phyloP scores from a whole-genome alignment of 2,329 filamentous ascomycete species.

The Exutisphaerella laricina region DNA sequence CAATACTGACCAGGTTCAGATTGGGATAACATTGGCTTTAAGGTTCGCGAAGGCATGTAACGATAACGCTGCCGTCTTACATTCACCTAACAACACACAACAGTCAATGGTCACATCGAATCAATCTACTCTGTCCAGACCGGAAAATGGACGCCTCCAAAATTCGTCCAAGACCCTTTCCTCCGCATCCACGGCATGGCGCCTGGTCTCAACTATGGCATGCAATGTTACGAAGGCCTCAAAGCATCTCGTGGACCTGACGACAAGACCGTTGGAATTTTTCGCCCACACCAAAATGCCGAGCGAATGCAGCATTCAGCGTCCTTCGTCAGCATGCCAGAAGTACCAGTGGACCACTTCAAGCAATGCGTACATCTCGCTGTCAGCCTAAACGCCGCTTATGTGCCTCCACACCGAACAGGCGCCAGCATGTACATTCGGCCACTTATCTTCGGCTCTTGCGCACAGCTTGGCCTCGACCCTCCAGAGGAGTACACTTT shows the following conservation, averaged over 20 bases:
- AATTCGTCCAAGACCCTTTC: constrained; percentile 76
- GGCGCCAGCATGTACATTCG: constrained; percentile 91
- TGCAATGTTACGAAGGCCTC: constrained; percentile 97
- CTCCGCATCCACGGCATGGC: constrained; percentile 92
- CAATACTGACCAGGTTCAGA: constrained; percentile 49
- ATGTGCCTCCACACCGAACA: constrained; percentile 81
- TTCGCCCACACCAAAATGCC: constrained; percentile 83
- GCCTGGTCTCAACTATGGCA: constrained; percentile 91
- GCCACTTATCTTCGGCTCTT: constrained; percentile 80
- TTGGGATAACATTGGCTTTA: constrained; percentile 91
- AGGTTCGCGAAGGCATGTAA: constrained; percentile 74
- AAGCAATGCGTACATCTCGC: constrained; percentile 70
- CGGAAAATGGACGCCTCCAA: constrained; percentile 69
- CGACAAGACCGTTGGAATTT: constrained; percentile 68
- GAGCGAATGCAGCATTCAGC: constrained; percentile 78
- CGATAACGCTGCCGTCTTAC: background rate
- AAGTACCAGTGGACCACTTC: constrained; percentile 71
- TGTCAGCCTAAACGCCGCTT: constrained; percentile 82
- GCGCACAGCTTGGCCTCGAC: constrained; percentile 76
- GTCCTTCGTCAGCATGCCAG: constrained; percentile 74
- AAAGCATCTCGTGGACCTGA: constrained; percentile 83
- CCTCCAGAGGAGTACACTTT: constrained; percentile 92
- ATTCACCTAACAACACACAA: background rate
- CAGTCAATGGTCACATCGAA: constrained; percentile 92
- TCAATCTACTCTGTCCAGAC: constrained; percentile 72